Base-by-base conservation (phyloP, 805 yeast species). In the Tetrapisispora pingtungensis region DNA sequence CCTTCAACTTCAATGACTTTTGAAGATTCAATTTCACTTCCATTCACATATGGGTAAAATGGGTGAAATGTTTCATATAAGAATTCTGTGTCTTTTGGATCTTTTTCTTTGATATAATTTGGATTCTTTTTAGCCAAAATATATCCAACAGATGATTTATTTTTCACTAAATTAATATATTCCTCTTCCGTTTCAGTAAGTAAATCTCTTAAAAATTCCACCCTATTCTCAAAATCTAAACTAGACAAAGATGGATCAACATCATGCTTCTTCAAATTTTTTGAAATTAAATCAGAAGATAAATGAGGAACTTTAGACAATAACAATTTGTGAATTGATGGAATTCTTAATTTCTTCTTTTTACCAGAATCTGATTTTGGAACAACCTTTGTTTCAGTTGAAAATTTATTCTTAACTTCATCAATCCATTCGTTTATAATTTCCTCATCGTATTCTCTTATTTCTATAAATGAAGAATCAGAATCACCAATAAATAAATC, bases 261-360 rank as follows among this genome's bases (percentile, higher is more conserved):
- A 0, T 68, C 77, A 20, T 61, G 55, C 12, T 65, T 65, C 7
- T 59, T 60, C 40, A 89, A 64, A 24, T 69, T 68, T 47, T 79
- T 79, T 38, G 79, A 81, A 10, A 90, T 72, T 55, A 90, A 65
- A 46, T 86, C 95, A 7, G 90, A 76, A 0, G 96, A 83, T 27
- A 89, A 64, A 51, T 81, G 83, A 18, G 94, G 80, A 2, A 78
- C 77, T 49, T 80, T 78, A 18, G 78, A 68, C 51, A 84, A 82
- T 26, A 82, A 61, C 10, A 85, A 61, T 56, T 85, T 86, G 48
- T 83, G 86, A 24, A 89, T 73, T 0, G 89, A 75, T 13, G 70
- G 67, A 0, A 73, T 71, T 50, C 74, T 79, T 20, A 62, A 59
- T 48, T 71, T 71, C 42, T 66, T 65, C 44, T 64, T 65, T 6